phyloP scores from a whole-genome alignment of 1,284 basidiomycete species.

The Wallemia ichthyophaga region DNA sequence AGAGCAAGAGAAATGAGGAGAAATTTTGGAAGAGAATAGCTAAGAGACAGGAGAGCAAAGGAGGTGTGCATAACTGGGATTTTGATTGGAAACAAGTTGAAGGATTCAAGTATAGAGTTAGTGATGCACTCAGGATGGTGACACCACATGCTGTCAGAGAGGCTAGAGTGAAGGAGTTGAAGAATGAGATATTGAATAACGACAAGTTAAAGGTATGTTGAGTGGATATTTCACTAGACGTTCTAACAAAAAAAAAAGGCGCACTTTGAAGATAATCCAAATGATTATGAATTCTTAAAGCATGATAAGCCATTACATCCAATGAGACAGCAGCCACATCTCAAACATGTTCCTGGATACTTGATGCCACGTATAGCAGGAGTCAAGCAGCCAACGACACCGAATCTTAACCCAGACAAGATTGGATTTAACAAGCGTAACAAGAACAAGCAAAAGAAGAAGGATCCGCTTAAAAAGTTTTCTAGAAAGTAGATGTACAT shows the following conservation, averaged over 20 bases:
- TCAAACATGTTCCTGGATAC: conserved; percentile 89
- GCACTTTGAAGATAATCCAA: conserved; percentile 90
- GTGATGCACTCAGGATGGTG: conserved; percentile 69
- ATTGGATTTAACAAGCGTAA: not conserved
- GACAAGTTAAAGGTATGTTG: conserved; percentile 66
- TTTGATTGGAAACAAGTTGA: conserved; percentile 86
- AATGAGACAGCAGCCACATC: conserved; percentile 56
- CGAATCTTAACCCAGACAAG: not conserved
- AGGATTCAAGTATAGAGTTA: conserved; percentile 95
- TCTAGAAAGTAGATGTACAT: not conserved
- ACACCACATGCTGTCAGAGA: conserved; percentile 64
- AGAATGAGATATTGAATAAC: conserved; percentile 72
- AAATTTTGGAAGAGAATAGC: conserved; percentile 45
- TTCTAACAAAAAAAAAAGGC: too few relatives aligned
- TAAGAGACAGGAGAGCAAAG: conserved; percentile 34
- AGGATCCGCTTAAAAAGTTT: conserved; percentile 4
- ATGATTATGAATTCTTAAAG: conserved; percentile 67
- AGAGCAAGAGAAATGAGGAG: conserved; percentile 49
- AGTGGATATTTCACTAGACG: not conserved
- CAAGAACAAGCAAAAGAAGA: conserved; percentile 1
- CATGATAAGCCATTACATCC: conserved; percentile 86
- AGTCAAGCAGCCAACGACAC: conserved; percentile 14
- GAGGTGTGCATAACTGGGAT: conserved; percentile 58
- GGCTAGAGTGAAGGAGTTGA: conserved; percentile 77
- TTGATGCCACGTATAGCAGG: conserved; percentile 51